Evolutionary conservation across 192 early-diverging fungal genomes (phyloP).

Genomic region (Phlyctochytrium arcticum): DNA sequence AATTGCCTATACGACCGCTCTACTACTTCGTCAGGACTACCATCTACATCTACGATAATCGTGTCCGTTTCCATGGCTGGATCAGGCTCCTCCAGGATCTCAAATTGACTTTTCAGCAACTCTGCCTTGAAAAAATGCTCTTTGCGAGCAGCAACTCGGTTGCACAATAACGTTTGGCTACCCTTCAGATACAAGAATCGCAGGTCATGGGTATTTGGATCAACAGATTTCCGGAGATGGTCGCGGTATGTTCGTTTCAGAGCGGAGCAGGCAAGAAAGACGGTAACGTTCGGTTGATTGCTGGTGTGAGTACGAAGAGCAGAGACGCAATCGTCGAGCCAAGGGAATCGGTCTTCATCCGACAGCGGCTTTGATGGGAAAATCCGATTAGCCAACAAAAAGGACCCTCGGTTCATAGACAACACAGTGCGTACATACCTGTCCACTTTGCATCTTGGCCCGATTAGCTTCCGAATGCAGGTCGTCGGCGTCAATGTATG

Average conservation of each 20-base stretch:
- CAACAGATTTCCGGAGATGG: conserved; percentile 37
- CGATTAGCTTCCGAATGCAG: conserved; percentile 56
- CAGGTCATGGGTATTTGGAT: conserved; percentile 13
- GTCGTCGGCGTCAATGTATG: conserved; percentile 64
- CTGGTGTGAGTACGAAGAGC: not conserved
- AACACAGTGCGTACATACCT: conserved; percentile 17
- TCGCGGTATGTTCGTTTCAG: conserved; percentile 63
- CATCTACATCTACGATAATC: conserved; percentile 7
- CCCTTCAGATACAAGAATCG: conserved; percentile 52
- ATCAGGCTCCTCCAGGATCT: conserved; percentile 54
- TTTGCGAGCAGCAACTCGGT: conserved; percentile 43
- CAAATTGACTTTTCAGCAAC: conserved; percentile 62
- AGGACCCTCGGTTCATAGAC: too few relatives aligned
- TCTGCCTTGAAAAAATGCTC: conserved; percentile 52
- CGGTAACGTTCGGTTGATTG: conserved; percentile 1
- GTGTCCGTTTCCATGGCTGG: conserved; percentile 5
- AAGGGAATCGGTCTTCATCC: conserved; percentile 66
- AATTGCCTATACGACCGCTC: too few relatives aligned
- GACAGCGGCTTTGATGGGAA: conserved; percentile 30
- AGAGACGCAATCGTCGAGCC: conserved; percentile 19
- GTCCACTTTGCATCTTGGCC: conserved; percentile 58
- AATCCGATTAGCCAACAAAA: too few relatives aligned
- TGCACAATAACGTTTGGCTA: conserved; percentile 33
- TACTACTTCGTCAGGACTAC: not conserved
- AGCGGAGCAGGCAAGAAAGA: conserved; percentile 62